Evolutionary conservation across 805 yeast species (phyloP).

Genomic region (Metschnikowia gelsemii): DNA sequence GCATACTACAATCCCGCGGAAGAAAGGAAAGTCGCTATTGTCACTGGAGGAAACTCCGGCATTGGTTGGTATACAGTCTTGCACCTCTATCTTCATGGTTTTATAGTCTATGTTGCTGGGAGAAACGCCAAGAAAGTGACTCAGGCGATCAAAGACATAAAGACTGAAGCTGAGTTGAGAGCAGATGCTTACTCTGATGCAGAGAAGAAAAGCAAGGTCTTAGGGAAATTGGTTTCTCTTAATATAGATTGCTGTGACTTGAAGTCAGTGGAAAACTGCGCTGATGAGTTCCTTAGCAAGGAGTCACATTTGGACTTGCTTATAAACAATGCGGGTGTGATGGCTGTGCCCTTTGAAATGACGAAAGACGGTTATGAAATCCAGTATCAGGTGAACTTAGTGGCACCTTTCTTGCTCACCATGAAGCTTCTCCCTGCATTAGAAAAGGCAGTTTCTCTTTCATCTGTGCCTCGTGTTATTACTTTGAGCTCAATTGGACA

Average conservation of each 20-base stretch:
- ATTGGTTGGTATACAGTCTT: constrained; percentile 42
- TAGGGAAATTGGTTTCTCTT: constrained; percentile 17
- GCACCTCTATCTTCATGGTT: constrained; percentile 43
- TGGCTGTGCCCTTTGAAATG: constrained; percentile 38
- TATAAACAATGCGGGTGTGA: constrained; percentile 42
- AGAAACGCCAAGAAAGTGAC: constrained; percentile 32
- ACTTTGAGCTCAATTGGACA: constrained; percentile 37
- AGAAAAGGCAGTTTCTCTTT: constrained; percentile 19
- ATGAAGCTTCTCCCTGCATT: constrained; percentile 29
- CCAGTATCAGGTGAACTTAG: constrained; percentile 42
- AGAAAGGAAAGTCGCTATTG: constrained; percentile 31
- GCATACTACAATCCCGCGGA: constrained; percentile 29
- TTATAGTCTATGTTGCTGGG: constrained; percentile 37
- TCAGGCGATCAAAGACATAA: constrained; percentile 34
- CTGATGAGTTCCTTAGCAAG: constrained; percentile 22
- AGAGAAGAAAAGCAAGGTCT: constrained; percentile 25
- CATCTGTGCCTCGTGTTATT: constrained; percentile 30
- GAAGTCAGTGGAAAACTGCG: constrained; percentile 20
- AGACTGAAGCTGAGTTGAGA: constrained; percentile 32
- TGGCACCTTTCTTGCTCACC: constrained; percentile 37
- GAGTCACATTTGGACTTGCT: constrained; percentile 34
- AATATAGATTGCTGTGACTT: constrained; percentile 21
- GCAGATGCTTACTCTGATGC: constrained; percentile 24
- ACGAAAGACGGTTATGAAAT: constrained; percentile 40
- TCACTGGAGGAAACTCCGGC: constrained; percentile 44